A percentile compares a stretch with the other conserved stretches of the same genome.
These are phyloP conservation scores for Kondoa subrosea DNA, from an alignment of 768 basidiomycete species.

Conservation along the genomic window DNA sequence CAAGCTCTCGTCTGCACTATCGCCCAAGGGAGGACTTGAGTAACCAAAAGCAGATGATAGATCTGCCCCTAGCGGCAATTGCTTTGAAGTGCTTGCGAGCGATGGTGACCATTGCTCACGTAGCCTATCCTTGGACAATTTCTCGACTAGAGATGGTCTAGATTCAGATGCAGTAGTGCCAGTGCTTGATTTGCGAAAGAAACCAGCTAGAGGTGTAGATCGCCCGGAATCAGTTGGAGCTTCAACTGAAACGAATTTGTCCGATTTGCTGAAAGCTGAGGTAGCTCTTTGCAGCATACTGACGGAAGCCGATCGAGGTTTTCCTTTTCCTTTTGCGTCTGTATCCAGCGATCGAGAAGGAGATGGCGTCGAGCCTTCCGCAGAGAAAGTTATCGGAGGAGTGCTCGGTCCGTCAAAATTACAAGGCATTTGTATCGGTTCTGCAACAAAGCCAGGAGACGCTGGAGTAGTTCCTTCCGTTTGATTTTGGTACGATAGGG, in stretches of 20 bases:
- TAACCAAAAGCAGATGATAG: background rate
- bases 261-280: conserved; percentile 43
- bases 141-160: background rate
- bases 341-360: background rate
- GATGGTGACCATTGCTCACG: background rate
- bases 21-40: background rate
- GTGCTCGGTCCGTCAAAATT: background rate
- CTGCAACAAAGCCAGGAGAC: no score
- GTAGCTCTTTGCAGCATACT: conserved; percentile 93
- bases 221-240: conserved; percentile 17
- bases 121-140: background rate
- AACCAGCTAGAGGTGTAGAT: conserved; percentile 6
- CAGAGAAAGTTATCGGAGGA: background rate
- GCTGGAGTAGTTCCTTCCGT: no score
- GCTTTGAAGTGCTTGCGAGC: background rate
- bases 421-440: background rate
- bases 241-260: conserved; percentile 43
- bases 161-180: background rate
- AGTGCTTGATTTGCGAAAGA: conserved; percentile 15
- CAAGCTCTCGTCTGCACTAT: background rate
- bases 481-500: no score
- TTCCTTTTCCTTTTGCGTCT: conserved; percentile 34
- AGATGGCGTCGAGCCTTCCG: background rate
- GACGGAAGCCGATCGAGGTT: conserved; percentile 68
- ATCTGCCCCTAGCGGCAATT: background rate